Evolutionary conservation across 805 yeast species (phyloP).

Genomic region (Teunomyces funiuensis): DNA sequence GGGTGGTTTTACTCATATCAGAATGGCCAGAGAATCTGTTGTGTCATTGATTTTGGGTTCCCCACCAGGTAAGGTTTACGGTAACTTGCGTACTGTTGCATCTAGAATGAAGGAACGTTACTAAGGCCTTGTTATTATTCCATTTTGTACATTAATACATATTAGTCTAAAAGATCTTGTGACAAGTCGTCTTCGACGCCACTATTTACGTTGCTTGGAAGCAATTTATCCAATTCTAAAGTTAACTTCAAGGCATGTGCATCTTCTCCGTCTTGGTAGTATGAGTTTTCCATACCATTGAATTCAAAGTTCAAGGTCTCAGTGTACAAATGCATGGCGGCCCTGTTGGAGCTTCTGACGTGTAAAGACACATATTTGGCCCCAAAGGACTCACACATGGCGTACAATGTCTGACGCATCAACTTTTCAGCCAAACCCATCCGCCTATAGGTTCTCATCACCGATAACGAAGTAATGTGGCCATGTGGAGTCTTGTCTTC

Average conservation of each 20-base stretch:
- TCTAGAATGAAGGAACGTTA: conserved; percentile 96
- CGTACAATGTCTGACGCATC: conserved; percentile 81
- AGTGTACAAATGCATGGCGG: conserved; percentile 88
- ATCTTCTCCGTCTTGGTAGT: conserved; percentile 96
- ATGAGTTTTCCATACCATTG: conserved; percentile 76
- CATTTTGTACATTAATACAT: conserved; percentile 5
- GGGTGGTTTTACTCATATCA: conserved; percentile 95
- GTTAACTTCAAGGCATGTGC: conserved; percentile 91
- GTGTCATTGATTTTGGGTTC: conserved; percentile 93
- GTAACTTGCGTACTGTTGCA: conserved; percentile 94
- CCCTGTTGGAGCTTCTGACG: conserved; percentile 89
- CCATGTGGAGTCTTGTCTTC: conserved; percentile 81
- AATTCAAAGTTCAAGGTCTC: conserved; percentile 85
- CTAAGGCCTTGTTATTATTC: conserved; percentile 28
- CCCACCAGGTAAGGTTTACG: conserved; percentile 98
- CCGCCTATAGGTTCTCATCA: conserved; percentile 92
- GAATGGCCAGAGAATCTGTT: conserved; percentile 98
- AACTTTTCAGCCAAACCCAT: conserved; percentile 91
- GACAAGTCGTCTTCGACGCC: conserved; percentile 54
- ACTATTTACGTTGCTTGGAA: conserved; percentile 52
- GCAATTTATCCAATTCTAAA: conserved; percentile 56
- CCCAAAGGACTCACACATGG: conserved; percentile 76
- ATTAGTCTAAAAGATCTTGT: conserved; percentile 28
- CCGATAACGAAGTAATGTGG: conserved; percentile 90
- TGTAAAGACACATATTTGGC: conserved; percentile 87